Evolutionary conservation across 495 filamentous ascomycete species (phyloP).

Genomic region (Penicillium silybi): DNA sequence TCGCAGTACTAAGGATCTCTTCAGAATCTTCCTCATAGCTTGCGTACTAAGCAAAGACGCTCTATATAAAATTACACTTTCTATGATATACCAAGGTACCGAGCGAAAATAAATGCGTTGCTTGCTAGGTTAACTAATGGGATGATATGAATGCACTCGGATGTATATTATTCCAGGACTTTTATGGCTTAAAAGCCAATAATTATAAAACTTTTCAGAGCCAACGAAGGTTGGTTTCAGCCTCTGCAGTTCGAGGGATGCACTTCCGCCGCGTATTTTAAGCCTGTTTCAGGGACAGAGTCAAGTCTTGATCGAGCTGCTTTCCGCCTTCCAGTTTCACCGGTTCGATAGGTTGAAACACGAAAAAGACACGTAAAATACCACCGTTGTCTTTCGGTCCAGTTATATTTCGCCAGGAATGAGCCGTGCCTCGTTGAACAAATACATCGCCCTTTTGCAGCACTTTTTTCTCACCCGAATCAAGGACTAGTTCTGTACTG

Average conservation of each 20-base stretch:
- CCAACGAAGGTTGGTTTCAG: no score
- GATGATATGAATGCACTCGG: no score
- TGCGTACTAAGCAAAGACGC: no score
- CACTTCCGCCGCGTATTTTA: neutral
- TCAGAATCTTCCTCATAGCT: no score
- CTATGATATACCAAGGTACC: no score
- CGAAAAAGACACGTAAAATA: conserved; percentile 20
- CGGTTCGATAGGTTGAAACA: conserved; percentile 20
- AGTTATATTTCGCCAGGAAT: conserved; percentile 56
- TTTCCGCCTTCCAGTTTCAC: conserved; percentile 17
- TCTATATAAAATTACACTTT: no score
- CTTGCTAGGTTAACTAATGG: no score
- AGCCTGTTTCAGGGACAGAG: conserved; percentile 6
- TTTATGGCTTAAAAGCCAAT: no score
- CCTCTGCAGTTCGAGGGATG: neutral
- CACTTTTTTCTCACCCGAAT: conserved; percentile 50
- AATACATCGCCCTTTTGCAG: conserved; percentile 60
- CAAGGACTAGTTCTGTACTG: conserved; percentile 57
- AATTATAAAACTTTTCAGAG: no score
- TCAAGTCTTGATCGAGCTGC: conserved; percentile 18
- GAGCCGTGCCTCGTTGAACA: conserved; percentile 65
- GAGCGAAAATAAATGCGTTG: no score
- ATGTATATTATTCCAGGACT: no score
- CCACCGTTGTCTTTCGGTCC: conserved; percentile 13
- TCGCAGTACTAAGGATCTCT: no score